A percentile compares a stretch with the other conserved stretches of the same genome.
Evolutionary conservation across 352 stramenopile genomes (phyloP).

Genomic region (Phytophthora pisi): DNA sequence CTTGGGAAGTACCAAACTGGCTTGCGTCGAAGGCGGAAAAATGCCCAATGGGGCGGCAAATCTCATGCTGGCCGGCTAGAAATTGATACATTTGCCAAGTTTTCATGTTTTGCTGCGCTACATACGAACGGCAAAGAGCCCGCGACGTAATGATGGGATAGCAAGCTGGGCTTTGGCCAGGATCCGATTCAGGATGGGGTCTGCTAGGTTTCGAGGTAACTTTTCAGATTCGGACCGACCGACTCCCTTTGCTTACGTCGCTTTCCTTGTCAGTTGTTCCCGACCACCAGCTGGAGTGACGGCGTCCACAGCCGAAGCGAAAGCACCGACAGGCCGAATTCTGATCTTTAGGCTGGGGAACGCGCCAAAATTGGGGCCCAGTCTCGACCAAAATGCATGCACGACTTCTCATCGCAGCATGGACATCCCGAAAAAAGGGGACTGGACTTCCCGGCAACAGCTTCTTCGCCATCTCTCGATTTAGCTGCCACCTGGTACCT

Average conservation of each 20-base stretch:
- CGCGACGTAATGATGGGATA: conserved; percentile 35
- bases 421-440: not conserved
- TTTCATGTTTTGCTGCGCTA: not conserved
- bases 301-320: not conserved
- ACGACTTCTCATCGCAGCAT: not conserved
- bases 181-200: conserved; percentile 34
- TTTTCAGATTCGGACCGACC: conserved; percentile 9
- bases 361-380: conserved; percentile 1
- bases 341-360: not conserved
- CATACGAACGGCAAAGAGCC: conserved; percentile 26
- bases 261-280: conserved; percentile 19
- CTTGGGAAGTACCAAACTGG: conserved; percentile 21
- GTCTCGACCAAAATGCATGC: not conserved
- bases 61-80: conserved; percentile 20
- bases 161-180: conserved; percentile 21
- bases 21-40: conserved; percentile 25
- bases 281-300: conserved; percentile 22
- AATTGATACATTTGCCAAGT: conserved; percentile 2
- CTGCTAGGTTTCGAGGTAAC: conserved; percentile 21
- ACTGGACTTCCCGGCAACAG: not conserved
- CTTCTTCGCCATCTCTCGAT: too few relatives aligned
- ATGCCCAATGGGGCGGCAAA: conserved; percentile 37
- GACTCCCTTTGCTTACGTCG: conserved; percentile 18
- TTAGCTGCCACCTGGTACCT: too few relatives aligned
- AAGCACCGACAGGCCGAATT: conserved; percentile 2